Evolutionary conservation across 805 yeast species (phyloP).

Genomic region (Yarrowia sp.): DNA sequence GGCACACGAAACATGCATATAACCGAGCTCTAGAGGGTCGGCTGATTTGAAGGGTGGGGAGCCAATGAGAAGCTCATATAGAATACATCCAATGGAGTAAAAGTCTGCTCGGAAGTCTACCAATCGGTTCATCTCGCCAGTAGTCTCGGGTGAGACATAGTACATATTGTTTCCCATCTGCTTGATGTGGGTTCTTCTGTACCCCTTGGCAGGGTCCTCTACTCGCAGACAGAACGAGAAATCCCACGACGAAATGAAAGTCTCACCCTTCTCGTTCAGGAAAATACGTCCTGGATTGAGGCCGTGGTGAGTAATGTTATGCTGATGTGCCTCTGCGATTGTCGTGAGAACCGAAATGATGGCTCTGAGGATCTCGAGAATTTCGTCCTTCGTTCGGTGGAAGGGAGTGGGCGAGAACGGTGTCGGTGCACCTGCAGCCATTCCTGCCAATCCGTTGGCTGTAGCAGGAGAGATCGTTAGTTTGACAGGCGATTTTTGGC

Average conservation of each 20-base stretch:
- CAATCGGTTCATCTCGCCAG: constrained; percentile 41
- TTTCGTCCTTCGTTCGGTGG: constrained; percentile 28
- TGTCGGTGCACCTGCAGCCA: background rate
- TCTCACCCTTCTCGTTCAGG: constrained; percentile 39
- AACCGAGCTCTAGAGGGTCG: constrained; percentile 42
- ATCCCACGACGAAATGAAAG: constrained; percentile 49
- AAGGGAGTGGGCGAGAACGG: constrained; percentile 17
- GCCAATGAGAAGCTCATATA: constrained; percentile 49
- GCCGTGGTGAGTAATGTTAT: constrained; percentile 49
- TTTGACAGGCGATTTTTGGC: background rate
- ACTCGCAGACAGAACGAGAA: constrained; percentile 43
- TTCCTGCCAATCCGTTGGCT: background rate
- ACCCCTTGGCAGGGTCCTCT: constrained; percentile 45
- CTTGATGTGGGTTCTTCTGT: constrained; percentile 43
- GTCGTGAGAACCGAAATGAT: constrained; percentile 33
- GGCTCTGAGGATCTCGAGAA: constrained; percentile 32
- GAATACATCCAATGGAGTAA: constrained; percentile 49
- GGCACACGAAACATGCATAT: constrained; percentile 43
- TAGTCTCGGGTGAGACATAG: constrained; percentile 51
- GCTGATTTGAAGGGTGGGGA: constrained; percentile 44
- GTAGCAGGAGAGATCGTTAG: constrained; percentile 14
- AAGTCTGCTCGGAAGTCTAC: constrained; percentile 50
- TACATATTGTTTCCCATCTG: constrained; percentile 44
- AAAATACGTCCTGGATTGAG: constrained; percentile 43
- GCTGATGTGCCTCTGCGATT: constrained; percentile 39